Percentiles rank a stretch among this genome's conserved stretches.
Conservation (phyloP, 306 rosid genomes). For the Crataegus laevigata region DNA sequence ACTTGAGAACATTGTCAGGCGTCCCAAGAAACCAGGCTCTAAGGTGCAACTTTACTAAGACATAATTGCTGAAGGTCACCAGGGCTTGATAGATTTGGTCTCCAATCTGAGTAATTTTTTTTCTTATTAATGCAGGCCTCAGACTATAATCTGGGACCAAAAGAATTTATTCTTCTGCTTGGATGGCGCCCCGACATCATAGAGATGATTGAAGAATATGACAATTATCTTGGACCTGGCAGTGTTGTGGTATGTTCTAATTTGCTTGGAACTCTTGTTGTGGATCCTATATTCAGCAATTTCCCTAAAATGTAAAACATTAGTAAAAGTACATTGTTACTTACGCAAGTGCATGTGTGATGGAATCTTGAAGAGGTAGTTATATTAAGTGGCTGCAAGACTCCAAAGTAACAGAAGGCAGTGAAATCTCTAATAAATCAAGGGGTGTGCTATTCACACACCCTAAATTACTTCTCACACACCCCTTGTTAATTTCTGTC, state of each 20-base stretch:
- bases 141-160: constrained; percentile 65
- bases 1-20: constrained; percentile 53
- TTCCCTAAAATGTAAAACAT: neutral
- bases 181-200: constrained; percentile 84
- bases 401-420: neutral
- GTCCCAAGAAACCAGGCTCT: constrained; percentile 57
- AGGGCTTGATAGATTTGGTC: neutral
- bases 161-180: constrained; percentile 75
- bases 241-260: constrained; percentile 67
- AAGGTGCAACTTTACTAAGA: constrained; percentile 43
- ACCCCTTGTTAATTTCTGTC: too few species aligned
- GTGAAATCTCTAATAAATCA: neutral
- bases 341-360: neutral
- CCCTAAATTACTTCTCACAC: too few species aligned
- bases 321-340: neutral
- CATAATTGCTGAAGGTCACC: neutral
- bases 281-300: neutral
- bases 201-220: constrained; percentile 91
- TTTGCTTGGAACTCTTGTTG: neutral
- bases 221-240: constrained; percentile 96
- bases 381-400: neutral
- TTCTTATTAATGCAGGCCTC: constrained; percentile 47
- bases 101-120: neutral
- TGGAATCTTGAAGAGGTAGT: neutral
- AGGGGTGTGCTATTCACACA: too few species aligned